Evolutionary conservation across 306 rosid species (phyloP).

Genomic region (Trifolium repens): DNA sequence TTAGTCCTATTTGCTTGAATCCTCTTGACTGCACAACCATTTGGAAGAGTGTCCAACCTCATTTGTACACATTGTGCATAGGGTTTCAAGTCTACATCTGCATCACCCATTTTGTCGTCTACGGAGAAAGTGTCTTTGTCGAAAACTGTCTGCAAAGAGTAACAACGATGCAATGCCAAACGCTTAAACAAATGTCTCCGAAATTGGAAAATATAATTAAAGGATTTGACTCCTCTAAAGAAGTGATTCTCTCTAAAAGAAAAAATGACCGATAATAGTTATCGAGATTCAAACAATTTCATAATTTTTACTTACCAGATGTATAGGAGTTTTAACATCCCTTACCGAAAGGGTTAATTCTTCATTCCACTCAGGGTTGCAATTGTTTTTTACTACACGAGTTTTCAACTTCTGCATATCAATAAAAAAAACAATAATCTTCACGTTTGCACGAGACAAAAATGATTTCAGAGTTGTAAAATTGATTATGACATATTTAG

Average conservation of each 20-base stretch:
- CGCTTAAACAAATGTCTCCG: no score
- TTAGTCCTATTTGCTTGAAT: constrained; percentile 60
- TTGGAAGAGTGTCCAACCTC: constrained; percentile 59
- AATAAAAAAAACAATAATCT: not conserved
- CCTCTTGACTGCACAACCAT: constrained; percentile 68
- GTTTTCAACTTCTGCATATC: constrained; percentile 67
- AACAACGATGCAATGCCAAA: constrained; percentile 8
- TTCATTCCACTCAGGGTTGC: constrained; percentile 88
- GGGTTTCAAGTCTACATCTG: constrained; percentile 74
- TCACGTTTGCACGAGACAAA: not conserved
- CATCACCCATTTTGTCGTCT: constrained; percentile 91
- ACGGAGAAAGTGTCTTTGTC: constrained; percentile 70
- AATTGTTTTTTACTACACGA: constrained; percentile 53
- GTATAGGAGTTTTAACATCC: constrained; percentile 56
- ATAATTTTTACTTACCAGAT: constrained; percentile 47
- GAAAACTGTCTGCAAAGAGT: constrained; percentile 56
- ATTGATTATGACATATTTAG: not conserved
- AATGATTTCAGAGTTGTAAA: no score
- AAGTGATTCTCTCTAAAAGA: not conserved
- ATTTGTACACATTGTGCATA: constrained; percentile 54
- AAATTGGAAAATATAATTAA: not conserved
- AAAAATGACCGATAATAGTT: not conserved
- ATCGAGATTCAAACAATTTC: not conserved
- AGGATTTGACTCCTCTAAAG: not conserved
- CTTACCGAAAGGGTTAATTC: constrained; percentile 70